Conservation (phyloP, 257 asterid species). For the Jacaranda mimosifolia region DNA sequence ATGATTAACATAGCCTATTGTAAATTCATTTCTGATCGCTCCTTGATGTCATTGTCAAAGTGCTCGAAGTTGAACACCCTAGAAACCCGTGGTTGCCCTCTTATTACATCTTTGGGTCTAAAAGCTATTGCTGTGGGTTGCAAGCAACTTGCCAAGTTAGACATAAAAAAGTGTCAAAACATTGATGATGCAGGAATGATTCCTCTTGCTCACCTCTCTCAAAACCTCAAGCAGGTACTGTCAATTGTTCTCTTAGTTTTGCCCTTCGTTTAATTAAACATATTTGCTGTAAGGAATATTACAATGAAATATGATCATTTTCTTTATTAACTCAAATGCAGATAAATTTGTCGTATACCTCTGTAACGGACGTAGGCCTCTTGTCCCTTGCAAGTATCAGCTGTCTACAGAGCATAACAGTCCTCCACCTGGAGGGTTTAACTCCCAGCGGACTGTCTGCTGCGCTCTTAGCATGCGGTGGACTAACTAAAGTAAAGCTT, state of each 20-base stretch:
- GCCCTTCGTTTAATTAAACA: not conserved
- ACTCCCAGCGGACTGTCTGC: constrained; percentile 74
- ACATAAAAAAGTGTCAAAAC: constrained; percentile 75
- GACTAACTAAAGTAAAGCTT: constrained; percentile 86
- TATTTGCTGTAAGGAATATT: not conserved
- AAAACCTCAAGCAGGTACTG: constrained; percentile 83
- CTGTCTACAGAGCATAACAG: constrained; percentile 78
- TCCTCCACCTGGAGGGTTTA: constrained; percentile 68
- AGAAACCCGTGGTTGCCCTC: constrained; percentile 86
- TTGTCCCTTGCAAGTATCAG: constrained; percentile 77
- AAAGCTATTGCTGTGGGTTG: constrained; percentile 80
- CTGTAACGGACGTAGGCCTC: constrained; percentile 82
- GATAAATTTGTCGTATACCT: constrained; percentile 85
- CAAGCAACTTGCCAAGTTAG: constrained; percentile 71
- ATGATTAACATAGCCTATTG: constrained; percentile 78
- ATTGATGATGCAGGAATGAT: constrained; percentile 84
- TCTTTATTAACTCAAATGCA: constrained; percentile 33
- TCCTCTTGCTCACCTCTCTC: constrained; percentile 75
- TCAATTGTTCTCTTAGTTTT: not conserved
- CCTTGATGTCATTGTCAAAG: constrained; percentile 72
- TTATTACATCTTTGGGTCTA: constrained; percentile 74
- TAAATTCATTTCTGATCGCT: constrained; percentile 59
- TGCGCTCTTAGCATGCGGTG: constrained; percentile 79
- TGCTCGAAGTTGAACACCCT: constrained; percentile 71
- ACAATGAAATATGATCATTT: not conserved